Conservation (phyloP, 352 stramenopile species). For the Phytophthora foliorum region DNA sequence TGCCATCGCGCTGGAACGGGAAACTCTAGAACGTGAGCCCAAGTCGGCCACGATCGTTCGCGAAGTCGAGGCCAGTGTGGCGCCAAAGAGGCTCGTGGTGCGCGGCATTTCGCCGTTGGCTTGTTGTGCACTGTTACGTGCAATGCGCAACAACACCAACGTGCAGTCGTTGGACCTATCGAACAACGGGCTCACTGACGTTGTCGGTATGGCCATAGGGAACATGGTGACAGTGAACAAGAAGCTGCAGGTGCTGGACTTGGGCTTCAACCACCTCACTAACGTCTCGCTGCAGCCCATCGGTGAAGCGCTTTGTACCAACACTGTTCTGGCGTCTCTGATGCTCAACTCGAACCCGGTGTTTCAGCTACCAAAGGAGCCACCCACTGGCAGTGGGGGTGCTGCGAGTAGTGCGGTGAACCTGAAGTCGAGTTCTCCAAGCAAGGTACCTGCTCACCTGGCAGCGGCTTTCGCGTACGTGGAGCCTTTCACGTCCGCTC, state of each 20-base stretch:
- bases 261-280: conserved; percentile 70
- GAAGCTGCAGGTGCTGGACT: conserved; percentile 55
- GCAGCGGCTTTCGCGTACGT: conserved; percentile 34
- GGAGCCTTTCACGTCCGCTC: conserved; percentile 48
- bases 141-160: conserved; percentile 67
- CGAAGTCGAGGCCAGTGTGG: conserved; percentile 61
- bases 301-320: conserved; percentile 49
- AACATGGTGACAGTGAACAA: conserved; percentile 75
- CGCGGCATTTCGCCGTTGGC: conserved; percentile 56
- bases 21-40: conserved; percentile 51
- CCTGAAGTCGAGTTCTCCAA: conserved; percentile 2
- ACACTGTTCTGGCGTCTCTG: conserved; percentile 61
- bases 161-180: conserved; percentile 68
- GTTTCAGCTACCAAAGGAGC: conserved; percentile 43
- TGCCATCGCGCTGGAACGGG: conserved; percentile 47
- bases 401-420: conserved; percentile 17
- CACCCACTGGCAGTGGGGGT: background rate
- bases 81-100: conserved; percentile 58
- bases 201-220: conserved; percentile 44
- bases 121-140: conserved; percentile 65
- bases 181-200: conserved; percentile 64
- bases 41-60: conserved; percentile 60
- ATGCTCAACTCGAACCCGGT: conserved; percentile 72
- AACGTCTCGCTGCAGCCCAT: conserved; percentile 44
- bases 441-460: conserved; percentile 25